phyloP scores from a whole-genome alignment of 768 basidiomycete species.

The Mycena crocata region DNA sequence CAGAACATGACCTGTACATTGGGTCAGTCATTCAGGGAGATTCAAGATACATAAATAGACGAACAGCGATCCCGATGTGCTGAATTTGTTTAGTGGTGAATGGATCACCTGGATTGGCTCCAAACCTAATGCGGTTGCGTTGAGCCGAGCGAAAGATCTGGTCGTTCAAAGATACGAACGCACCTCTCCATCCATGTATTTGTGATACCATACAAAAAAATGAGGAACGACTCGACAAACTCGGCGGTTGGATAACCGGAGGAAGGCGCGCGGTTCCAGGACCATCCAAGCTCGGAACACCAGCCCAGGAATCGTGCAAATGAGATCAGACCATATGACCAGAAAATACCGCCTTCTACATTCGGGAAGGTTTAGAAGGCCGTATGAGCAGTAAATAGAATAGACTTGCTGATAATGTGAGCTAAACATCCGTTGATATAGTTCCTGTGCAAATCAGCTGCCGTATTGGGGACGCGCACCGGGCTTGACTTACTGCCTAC shows the following conservation, averaged over 20 bases:
- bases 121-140: constrained; percentile 74
- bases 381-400: constrained; percentile 3
- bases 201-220: constrained; percentile 89
- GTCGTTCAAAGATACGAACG: background rate
- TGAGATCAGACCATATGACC: constrained; percentile 87
- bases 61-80: constrained; percentile 92
- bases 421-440: constrained; percentile 89
- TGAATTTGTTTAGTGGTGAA: constrained; percentile 93
- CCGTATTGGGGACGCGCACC: background rate
- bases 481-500: no score
- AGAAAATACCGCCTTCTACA: constrained; percentile 91
- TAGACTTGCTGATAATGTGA: constrained; percentile 86
- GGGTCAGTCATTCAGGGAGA: constrained; percentile 7
- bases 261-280: constrained; percentile 85
- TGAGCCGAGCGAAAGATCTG: background rate
- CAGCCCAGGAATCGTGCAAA: constrained; percentile 97
- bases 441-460: constrained; percentile 48
- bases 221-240: constrained; percentile 81
- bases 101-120: constrained; percentile 81
- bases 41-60: constrained; percentile 30
- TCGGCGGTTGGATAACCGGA: constrained; percentile 71
- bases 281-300: constrained; percentile 90
- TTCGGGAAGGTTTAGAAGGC: constrained; percentile 21
- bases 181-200: constrained; percentile 93
- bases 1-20: constrained; percentile 81